Evolutionary conservation across 495 filamentous ascomycete genomes (phyloP), one percentile per base, ranked within the genome.

Genomic region (Aspergillus saccharolyticus): DNA sequence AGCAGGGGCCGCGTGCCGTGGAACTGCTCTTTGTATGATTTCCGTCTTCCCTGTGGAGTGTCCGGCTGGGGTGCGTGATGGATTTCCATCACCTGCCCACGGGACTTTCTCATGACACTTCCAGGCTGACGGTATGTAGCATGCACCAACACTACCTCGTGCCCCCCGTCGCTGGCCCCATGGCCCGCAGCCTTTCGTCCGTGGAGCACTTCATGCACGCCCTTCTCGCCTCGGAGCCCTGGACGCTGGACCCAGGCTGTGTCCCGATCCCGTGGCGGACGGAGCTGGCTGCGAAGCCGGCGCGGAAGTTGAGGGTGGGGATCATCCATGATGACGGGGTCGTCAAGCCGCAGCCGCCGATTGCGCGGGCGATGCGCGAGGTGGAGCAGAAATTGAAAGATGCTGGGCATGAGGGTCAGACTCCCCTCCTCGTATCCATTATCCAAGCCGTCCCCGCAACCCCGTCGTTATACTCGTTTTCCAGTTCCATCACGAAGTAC

Each of bases 1-100:
- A 88, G 80, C 1, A 70, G 73, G 5, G 76, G 73, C 12, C 74
- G 86, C 21, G 69, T 89, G 5, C 87, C 88, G 1, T 72, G 74
- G 42, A 67, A 74, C 54, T 60, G 71, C 19, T 68, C 65, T 25
- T 67, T 62, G 72, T 66, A 25, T 28, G 42, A n/a, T n/a, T n/a
- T n/a, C n/a, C 55, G 53, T 39, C 3, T 20, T 30, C 25, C 25
- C 25, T 30, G 4, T 30, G 25, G 10, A n/a, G n/a, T n/a, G n/a
- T 30, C 25, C 25, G 25, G 25, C n/a, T 30, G 25, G 25, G 4
- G 25, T 4, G 4, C 25, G 25, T 30, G 10, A 4, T 30, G 25
- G 25, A 30, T 4, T 30, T 30, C 50, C 33, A 20, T 47, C 17
- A 45, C 44, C 20, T 18, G 20, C 25, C 21, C 0, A 17, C 30